Conservation (phyloP, 2,329 filamentous ascomycete species). For the Lasiodiplodia theobromae region DNA sequence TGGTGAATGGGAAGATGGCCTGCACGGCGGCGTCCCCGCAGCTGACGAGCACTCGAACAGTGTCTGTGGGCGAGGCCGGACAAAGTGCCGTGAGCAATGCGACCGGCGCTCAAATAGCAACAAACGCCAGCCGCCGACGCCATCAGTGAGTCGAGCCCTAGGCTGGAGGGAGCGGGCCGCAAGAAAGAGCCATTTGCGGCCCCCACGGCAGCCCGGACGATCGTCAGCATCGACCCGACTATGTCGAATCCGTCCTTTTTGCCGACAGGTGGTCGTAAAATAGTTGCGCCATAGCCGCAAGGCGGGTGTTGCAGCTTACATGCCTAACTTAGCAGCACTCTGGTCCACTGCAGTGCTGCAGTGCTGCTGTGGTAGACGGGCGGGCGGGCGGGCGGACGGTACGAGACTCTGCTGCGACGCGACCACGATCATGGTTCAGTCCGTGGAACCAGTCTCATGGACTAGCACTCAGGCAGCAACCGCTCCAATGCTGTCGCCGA, state of each 20-base stretch:
- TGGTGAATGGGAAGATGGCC: not conserved
- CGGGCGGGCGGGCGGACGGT: not conserved
- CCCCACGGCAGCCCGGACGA: slow-evolving; percentile 13
- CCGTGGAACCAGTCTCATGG: not conserved
- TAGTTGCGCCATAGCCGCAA: slow-evolving; percentile 24
- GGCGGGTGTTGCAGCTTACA: slow-evolving; percentile 15
- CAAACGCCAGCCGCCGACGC: slow-evolving; percentile 17
- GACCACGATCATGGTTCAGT: not conserved
- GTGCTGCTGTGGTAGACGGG: not conserved
- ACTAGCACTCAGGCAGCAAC: slow-evolving; percentile 12
- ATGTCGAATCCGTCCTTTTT: not conserved
- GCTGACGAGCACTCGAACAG: slow-evolving; percentile 17
- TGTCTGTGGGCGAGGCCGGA: slow-evolving; percentile 4
- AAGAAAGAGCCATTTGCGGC: not conserved
- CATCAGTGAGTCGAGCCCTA: not conserved
- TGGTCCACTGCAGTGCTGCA: not conserved
- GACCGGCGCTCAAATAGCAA: slow-evolving; percentile 13
- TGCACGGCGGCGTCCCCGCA: slow-evolving; percentile 12
- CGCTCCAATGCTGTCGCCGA: slow-evolving; percentile 5
- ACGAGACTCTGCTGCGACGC: not conserved
- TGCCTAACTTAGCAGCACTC: slow-evolving; percentile 6
- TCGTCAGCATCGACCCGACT: slow-evolving; percentile 7
- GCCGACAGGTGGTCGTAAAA: slow-evolving; percentile 10
- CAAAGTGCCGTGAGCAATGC: not conserved
- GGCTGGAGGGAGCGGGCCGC: slow-evolving; percentile 10